Conservation (phyloP, 441 rosid genomes). For the Daphne laureola region DNA sequence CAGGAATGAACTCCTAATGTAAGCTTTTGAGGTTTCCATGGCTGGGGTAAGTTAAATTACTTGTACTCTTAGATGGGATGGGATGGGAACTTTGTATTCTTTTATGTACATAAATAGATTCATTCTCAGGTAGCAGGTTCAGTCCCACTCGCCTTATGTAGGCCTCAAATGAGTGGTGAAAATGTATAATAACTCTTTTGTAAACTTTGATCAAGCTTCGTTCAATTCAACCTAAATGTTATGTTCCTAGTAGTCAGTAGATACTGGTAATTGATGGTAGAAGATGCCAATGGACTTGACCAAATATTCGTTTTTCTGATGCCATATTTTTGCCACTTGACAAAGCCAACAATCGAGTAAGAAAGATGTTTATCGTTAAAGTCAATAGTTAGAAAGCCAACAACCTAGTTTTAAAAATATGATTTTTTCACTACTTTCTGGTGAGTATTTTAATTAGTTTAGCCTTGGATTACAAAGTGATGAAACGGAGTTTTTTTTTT, state of each 20-base stretch:
- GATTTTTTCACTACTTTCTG: too few relatives aligned
- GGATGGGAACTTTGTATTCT: constrained; percentile 39
- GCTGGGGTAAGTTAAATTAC: constrained; percentile 14
- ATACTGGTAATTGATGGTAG: background rate
- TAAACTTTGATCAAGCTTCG: too few relatives aligned
- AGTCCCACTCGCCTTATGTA: constrained; percentile 2
- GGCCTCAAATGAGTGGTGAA: constrained; percentile 6
- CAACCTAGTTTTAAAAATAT: too few relatives aligned
- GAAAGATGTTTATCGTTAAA: too few relatives aligned
- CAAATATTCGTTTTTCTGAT: too few relatives aligned
- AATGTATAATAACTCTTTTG: constrained; percentile 22
- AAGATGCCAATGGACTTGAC: too few relatives aligned
- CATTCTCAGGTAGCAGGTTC: constrained; percentile 29
- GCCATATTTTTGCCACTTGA: too few relatives aligned
- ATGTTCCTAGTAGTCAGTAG: background rate
- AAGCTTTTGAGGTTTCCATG: constrained; percentile 26
- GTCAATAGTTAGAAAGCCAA: too few relatives aligned
- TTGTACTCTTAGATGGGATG: constrained; percentile 17
- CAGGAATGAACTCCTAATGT: constrained; percentile 38
- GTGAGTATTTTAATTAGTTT: too few relatives aligned
- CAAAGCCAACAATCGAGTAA: too few relatives aligned
- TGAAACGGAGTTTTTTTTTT: too few relatives aligned
- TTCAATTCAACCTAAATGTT: background rate
- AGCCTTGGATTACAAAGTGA: too few relatives aligned
- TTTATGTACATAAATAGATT: constrained; percentile 59